Base-by-base conservation (phyloP, 345 rosid genomes). In the Dipteronia sinensis region DNA sequence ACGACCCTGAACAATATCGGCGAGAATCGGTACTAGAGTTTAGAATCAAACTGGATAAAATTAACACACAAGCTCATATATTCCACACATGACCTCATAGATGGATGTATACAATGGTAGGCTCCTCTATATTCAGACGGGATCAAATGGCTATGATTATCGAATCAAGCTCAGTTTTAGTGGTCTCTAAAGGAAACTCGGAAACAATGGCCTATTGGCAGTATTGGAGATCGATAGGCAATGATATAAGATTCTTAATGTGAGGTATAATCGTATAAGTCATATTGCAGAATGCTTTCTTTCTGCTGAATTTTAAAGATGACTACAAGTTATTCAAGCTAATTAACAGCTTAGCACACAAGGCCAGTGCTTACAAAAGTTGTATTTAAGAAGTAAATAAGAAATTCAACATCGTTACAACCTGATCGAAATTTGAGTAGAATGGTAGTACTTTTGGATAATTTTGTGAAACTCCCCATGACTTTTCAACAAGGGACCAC, bases 401-500 rank as follows among this genome's bases (percentile, higher is more conserved):
- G 49, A 25, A 72, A 34, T 44, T 67, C 19, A 72, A 71, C 7
- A 44, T 29, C 47, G 80, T 20, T 72, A 65, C 74, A 66, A 90
- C 98, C 95, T 91, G 94, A 85, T 91, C 93, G 74, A 93, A 95
- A 80, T 90, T 91, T 17, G 97, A 87, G 85, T 90, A 85, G 53
- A 93, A 95, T 16, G 98, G 98, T 73, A 95, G 82, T 8, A 62
- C 59, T 81, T 85, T 88, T 25, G 94, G 97, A 86, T 91, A 89
- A 20, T 83, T 77, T 72, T 87, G 91, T 17, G 79, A 80, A 71
- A 82, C 70, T 76, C 93, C 91, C 97, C 95, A 90, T 31, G 98
- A 93, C 72, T 93, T 91, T 85, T 93, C 94, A 8, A 94, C 86
- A 69, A 89, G 94, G 68, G 79, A 80, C 98, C 97, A 93, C 98